Conservation (phyloP, 345 rosid genomes). For the Acer negundo region DNA sequence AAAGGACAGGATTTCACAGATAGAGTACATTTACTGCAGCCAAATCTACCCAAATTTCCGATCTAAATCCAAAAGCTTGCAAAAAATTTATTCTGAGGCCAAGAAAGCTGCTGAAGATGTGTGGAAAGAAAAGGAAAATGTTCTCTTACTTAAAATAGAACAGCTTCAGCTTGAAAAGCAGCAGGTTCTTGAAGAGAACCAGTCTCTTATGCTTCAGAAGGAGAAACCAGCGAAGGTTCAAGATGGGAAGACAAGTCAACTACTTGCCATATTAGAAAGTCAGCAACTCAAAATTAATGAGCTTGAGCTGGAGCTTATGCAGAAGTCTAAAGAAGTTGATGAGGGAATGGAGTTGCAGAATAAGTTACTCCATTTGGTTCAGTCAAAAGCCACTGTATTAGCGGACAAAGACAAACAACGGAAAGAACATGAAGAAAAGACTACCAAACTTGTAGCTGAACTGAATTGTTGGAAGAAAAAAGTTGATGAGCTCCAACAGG, state of each 20-base stretch:
- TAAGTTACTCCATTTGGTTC: constrained; percentile 40
- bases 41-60: constrained; percentile 78
- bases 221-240: constrained; percentile 34
- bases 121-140: constrained; percentile 59
- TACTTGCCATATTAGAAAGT: constrained; percentile 26
- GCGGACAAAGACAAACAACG: constrained; percentile 28
- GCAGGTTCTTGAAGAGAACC: constrained; percentile 39
- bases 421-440: constrained; percentile 43
- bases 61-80: constrained; percentile 51
- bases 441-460: constrained; percentile 38
- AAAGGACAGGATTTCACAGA: constrained; percentile 86
- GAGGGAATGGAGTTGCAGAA: constrained; percentile 48
- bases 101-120: constrained; percentile 51
- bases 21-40: constrained; percentile 84
- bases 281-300: constrained; percentile 34
- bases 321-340: constrained; percentile 47
- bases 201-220: constrained; percentile 43
- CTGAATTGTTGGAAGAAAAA: constrained; percentile 41
- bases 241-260: constrained; percentile 26
- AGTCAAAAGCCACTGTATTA: constrained; percentile 36
- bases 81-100: constrained; percentile 52
- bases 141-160: constrained; percentile 44
- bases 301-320: constrained; percentile 38
- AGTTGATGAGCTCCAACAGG: constrained; percentile 42
- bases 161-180: constrained; percentile 55